phyloP scores from a whole-genome alignment of 177 flowering plant genomes.

The Tripterygium wilfordii region DNA sequence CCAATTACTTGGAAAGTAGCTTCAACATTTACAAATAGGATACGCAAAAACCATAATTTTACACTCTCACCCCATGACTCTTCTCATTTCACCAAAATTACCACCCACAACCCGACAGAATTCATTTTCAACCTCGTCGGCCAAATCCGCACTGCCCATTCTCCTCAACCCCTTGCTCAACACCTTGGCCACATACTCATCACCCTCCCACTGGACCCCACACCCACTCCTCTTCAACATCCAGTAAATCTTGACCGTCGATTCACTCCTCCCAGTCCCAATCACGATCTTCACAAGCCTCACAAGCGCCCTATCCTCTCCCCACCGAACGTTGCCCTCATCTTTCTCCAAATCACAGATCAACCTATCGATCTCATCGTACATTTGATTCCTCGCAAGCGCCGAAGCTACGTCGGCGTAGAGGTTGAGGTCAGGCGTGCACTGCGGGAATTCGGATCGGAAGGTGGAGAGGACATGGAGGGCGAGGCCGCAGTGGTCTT shows the following conservation, averaged over 20 bases:
- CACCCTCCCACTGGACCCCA: constrained; percentile 25
- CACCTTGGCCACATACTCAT: constrained; percentile 62
- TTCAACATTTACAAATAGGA: no score
- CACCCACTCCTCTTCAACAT: constrained; percentile 58
- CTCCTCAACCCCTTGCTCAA: constrained; percentile 67
- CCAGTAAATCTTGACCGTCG: constrained; percentile 56
- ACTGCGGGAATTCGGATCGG: constrained; percentile 51
- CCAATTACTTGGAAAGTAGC: no score
- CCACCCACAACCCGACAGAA: constrained; percentile 20
- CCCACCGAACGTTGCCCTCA: constrained; percentile 17
- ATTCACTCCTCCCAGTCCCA: constrained; percentile 41
- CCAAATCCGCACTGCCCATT: constrained; percentile 52
- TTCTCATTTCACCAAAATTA: constrained; percentile 20
- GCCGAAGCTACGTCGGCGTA: constrained; percentile 56
- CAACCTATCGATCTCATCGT: constrained; percentile 56
- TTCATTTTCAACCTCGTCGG: constrained; percentile 53
- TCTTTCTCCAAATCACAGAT: constrained; percentile 44
- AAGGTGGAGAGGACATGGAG: constrained; percentile 48
- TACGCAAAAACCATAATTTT: no score
- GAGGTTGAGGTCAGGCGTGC: constrained; percentile 25
- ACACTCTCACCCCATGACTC: no score
- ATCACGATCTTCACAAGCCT: constrained; percentile 57
- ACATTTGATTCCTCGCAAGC: constrained; percentile 37
- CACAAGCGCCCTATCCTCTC: constrained; percentile 36
- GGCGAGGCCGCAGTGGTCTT: constrained; percentile 61